Base-by-base conservation (phyloP, 2,329 filamentous ascomycete species). In the Pyrenophora seminiperda region DNA sequence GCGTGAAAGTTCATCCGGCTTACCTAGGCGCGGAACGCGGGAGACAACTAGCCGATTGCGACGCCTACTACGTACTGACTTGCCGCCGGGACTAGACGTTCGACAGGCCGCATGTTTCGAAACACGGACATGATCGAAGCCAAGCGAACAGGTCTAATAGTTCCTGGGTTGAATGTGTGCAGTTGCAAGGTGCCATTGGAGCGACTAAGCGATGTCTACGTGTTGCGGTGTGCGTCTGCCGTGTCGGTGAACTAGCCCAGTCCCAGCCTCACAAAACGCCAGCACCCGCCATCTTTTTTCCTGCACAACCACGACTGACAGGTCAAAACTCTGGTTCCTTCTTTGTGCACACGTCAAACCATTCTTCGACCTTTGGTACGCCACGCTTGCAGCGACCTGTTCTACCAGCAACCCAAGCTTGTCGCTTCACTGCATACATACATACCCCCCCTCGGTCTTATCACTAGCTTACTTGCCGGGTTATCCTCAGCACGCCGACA, bases 201-300 rank as follows among this genome's bases (percentile, higher is more conserved):
- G 37, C 41, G 37, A 37, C 18, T 54, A 50, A 58, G 59, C 47
- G 42, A 57, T 47, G 30, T 50, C 53, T 54, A 43, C 56, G 54
- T 63, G 53, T 59, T 62, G 62, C 62, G 62, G 62, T 65, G 62
- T 56, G 55, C 36, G 38, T 45, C 34, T 31, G 18, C 18, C 47
- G 50, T 63, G 61, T 59, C 55, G 55, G 44, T 47, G 45, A 46
- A 40, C 53, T 56, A 47, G 46, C 38, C 46, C 24, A 27, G 22
- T 52, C 50, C 57, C 57, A 62, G 59, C 61, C 53, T 55, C 58
- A 50, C 46, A 47, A 47, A 51, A 51, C 41, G 32, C 14, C 40
- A 51, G n/a, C 38, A 19, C 44, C 44, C 24, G 44, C 44, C 59
- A 60, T 55, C 34, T 40, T 55, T 33, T 58, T 44, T 52, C 54